These are phyloP conservation scores for Termitomyces titanicus DNA, from an alignment of 768 basidiomycete species.

Conservation along the genomic window DNA sequence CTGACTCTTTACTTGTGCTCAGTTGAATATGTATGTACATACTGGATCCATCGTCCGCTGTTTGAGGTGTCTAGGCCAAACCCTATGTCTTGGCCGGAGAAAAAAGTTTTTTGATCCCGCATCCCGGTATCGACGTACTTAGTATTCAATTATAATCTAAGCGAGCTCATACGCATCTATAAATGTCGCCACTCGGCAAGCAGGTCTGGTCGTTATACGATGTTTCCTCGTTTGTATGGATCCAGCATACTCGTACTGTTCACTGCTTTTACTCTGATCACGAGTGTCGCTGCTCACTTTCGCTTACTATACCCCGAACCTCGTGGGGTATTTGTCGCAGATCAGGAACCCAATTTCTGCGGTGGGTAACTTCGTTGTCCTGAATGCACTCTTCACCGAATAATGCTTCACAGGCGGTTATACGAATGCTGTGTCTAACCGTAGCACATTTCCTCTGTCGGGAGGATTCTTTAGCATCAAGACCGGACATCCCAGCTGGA, in stretches of 20 bases:
- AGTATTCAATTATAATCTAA: neutral
- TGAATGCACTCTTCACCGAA: neutral
- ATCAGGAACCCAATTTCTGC: slow-evolving; percentile 56
- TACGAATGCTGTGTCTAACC: slow-evolving; percentile 43
- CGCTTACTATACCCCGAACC: slow-evolving; percentile 67
- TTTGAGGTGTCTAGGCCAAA: neutral
- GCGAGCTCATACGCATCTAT: neutral
- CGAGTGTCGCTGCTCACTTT: slow-evolving; percentile 65
- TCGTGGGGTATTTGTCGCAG: slow-evolving; percentile 62
- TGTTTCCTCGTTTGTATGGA: neutral
- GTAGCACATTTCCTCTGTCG: slow-evolving; percentile 65
- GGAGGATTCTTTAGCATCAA: slow-evolving; percentile 56
- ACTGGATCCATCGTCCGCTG: slow-evolving; percentile 1
- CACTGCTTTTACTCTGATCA: slow-evolving; percentile 21
- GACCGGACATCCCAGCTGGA: slow-evolving; percentile 55
- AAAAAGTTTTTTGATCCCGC: slow-evolving; percentile 3
- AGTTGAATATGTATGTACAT: neutral
- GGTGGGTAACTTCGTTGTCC: slow-evolving; percentile 33
- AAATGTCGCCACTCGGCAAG: neutral
- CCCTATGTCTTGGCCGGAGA: neutral
- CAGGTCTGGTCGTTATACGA: neutral
- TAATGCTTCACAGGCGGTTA: slow-evolving; percentile 53
- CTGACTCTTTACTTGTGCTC: neutral
- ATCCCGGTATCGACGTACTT: neutral
- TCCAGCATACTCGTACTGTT: neutral